Evolutionary conservation across 1,139 yeast species (phyloP).

Genomic region (Torulaspora pretoriensis): DNA sequence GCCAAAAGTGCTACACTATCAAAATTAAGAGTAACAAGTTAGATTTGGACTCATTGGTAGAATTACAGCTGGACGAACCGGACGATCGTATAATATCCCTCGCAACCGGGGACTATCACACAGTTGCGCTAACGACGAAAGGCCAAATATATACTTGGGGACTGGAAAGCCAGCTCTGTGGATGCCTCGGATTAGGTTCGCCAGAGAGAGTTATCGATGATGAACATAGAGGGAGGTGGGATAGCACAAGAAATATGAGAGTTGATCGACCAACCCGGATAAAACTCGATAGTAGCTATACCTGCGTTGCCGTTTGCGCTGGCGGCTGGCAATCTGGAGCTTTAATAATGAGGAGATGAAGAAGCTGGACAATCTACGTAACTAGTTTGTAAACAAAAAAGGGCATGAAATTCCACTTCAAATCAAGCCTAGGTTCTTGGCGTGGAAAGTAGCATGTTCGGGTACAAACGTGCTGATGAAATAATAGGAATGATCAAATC

Average conservation of each 20-base stretch:
- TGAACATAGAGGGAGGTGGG: slow-evolving; percentile 34
- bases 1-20: slow-evolving; percentile 41
- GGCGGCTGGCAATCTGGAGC: slow-evolving; percentile 86
- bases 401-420: slow-evolving; percentile 8
- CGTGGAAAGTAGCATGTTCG: slow-evolving; percentile 85
- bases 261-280: slow-evolving; percentile 47
- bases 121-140: slow-evolving; percentile 53
- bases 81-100: slow-evolving; percentile 48
- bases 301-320: slow-evolving; percentile 52
- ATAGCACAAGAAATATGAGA: slow-evolving; percentile 38
- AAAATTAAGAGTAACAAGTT: slow-evolving; percentile 42
- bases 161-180: slow-evolving; percentile 55
- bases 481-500: slow-evolving; percentile 88
- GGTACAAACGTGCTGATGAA: slow-evolving; percentile 77
- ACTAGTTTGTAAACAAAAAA: not conserved
- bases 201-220: slow-evolving; percentile 35
- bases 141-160: slow-evolving; percentile 75
- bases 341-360: slow-evolving; percentile 34
- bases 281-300: slow-evolving; percentile 37
- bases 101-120: slow-evolving; percentile 73
- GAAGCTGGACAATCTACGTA: not conserved
- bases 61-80: slow-evolving; percentile 44
- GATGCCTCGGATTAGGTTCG: slow-evolving; percentile 65
- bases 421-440: slow-evolving; percentile 61
- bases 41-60: slow-evolving; percentile 20